phyloP scores from a whole-genome alignment of 2,329 filamentous ascomycete species.

The Hypoxylon sp. region DNA sequence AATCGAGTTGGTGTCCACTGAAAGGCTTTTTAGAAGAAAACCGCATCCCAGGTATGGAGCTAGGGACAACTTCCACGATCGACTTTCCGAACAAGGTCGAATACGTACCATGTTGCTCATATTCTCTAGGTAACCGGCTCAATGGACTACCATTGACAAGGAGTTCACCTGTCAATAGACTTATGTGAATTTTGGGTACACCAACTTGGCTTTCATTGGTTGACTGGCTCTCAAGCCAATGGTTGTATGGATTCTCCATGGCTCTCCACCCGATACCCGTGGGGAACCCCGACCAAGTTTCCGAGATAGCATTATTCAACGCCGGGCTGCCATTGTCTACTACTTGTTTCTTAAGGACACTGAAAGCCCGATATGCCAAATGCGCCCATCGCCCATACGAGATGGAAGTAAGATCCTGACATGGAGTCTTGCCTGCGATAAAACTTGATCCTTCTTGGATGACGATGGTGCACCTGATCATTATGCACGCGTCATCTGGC shows the following conservation, averaged over 20 bases:
- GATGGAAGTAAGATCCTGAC: conserved; percentile 26
- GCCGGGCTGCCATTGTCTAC: conserved; percentile 17
- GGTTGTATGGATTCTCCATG: not conserved
- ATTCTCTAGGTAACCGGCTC: conserved; percentile 55
- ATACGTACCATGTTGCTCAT: conserved; percentile 53
- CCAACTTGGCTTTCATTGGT: not conserved
- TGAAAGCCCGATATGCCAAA: conserved; percentile 35
- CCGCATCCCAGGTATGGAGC: conserved; percentile 48
- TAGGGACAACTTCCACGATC: conserved; percentile 55
- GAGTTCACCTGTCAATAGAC: conserved; percentile 60
- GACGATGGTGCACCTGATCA: conserved; percentile 23
- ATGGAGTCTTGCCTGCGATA: not conserved
- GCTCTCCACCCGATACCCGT: not conserved
- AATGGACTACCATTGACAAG: conserved; percentile 61
- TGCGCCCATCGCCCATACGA: conserved; percentile 41
- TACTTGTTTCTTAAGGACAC: conserved; percentile 29
- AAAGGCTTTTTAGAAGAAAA: conserved; percentile 50
- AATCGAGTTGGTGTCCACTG: conserved; percentile 47
- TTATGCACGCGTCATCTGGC: not conserved
- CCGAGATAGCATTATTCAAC: conserved; percentile 41
- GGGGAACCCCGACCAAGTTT: conserved; percentile 43
- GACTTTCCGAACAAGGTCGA: conserved; percentile 53
- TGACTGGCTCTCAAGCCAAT: conserved; percentile 39
- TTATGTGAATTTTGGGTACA: conserved; percentile 53
- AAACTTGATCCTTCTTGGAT: conserved; percentile 12